Percentiles rank a stretch among this genome's conserved stretches.
These are phyloP conservation scores for Pichia nanzhaoensis DNA, from an alignment of 805 yeast species.

Conservation along the genomic window DNA sequence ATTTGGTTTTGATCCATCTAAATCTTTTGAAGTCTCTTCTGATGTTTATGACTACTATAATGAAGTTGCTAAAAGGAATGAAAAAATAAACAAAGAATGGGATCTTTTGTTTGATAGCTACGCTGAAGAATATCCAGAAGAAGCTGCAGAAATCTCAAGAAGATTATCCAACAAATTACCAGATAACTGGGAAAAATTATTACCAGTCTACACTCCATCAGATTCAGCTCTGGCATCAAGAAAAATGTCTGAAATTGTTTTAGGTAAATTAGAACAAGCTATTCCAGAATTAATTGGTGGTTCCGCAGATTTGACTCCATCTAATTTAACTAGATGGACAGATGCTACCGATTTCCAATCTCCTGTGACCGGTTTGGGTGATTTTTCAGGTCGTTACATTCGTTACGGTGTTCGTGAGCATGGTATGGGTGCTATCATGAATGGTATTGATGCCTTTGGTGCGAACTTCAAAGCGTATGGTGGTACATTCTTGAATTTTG, in stretches of 20 bases:
- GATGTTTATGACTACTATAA: conserved; percentile 73
- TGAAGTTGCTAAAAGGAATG: conserved; percentile 54
- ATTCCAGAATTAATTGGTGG: conserved; percentile 94
- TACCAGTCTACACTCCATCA: conserved; percentile 72
- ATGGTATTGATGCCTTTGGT: conserved; percentile 91
- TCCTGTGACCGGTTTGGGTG: conserved; percentile 70
- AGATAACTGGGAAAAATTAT: conserved; percentile 64
- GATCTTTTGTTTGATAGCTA: conserved; percentile 55
- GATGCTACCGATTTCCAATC: conserved; percentile 91
- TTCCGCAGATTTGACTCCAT: conserved; percentile 96
- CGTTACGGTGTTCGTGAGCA: conserved; percentile 99
- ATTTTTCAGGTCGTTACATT: conserved; percentile 85
- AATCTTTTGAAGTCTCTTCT: conserved; percentile 70
- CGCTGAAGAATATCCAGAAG: conserved; percentile 62
- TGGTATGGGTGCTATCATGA: conserved; percentile 97
- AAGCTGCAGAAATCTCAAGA: conserved; percentile 73
- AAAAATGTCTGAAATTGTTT: conserved; percentile 81
- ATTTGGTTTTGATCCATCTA: conserved; percentile 84
- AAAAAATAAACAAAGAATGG: conserved; percentile 71
- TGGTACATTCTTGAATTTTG: conserved; percentile 96
- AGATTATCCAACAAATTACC: conserved; percentile 77
- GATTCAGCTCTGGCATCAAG: conserved; percentile 90
- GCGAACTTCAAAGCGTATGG: conserved; percentile 86
- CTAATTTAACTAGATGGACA: conserved; percentile 87
- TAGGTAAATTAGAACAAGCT: conserved; percentile 51